phyloP scores from a whole-genome alignment of 2,329 filamentous ascomycete genomes.

The Knoxdaviesia capensis region DNA sequence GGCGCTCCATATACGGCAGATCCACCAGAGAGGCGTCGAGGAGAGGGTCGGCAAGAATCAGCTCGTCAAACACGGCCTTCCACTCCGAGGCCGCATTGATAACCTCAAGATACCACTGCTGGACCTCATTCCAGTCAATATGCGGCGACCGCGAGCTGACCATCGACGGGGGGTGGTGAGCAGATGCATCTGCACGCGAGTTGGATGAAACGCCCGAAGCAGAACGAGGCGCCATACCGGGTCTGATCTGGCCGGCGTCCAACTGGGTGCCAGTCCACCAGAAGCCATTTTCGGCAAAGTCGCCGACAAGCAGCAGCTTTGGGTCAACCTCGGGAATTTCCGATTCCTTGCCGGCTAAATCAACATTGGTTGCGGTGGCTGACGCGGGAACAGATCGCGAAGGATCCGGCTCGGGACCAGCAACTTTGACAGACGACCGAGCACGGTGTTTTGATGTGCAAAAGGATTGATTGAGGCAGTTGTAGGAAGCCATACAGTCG shows the following conservation, averaged over 20 bases:
- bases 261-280: slow-evolving; percentile 55
- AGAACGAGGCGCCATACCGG: too few species aligned
- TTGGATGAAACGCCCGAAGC: too few species aligned
- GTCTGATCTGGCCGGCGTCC: too few species aligned
- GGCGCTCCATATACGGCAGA: slow-evolving; percentile 23
- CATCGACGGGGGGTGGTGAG: too few species aligned
- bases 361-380: background rate
- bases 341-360: slow-evolving; percentile 14
- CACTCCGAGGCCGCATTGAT: slow-evolving; percentile 49
- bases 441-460: slow-evolving; percentile 14
- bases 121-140: slow-evolving; percentile 54
- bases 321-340: slow-evolving; percentile 46
- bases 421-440: too few species aligned
- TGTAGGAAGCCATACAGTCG: slow-evolving; percentile 44
- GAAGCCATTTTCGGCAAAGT: slow-evolving; percentile 61
- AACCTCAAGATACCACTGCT: slow-evolving; percentile 55
- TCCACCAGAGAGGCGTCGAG: slow-evolving; percentile 7
- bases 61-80: slow-evolving; percentile 35
- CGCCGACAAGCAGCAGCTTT: slow-evolving; percentile 52
- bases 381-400: too few species aligned
- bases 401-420: too few species aligned
- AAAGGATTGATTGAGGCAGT: slow-evolving; percentile 64
- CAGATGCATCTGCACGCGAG: too few species aligned
- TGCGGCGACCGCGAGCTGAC: slow-evolving; percentile 42
- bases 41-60: slow-evolving; percentile 11